Conservation (phyloP, 2,329 filamentous ascomycete genomes). For the Fusarium tuaranense region DNA sequence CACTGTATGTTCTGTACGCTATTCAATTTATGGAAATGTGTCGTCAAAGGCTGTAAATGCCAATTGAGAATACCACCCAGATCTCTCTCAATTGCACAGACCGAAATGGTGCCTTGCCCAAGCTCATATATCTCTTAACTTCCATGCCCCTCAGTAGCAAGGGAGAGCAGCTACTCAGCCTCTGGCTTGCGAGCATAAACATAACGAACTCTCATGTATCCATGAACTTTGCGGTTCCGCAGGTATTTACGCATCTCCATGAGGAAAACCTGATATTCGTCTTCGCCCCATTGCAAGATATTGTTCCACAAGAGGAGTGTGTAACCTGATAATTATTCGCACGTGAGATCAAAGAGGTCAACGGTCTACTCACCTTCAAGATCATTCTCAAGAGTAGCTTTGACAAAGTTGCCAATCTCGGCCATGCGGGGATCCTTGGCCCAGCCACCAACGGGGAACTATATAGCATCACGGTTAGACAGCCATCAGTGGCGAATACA, state of each 20-base stretch:
- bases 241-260: conserved; percentile 13
- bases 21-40: background rate
- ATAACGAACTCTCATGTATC: conserved; percentile 24
- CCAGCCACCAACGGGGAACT: conserved; percentile 41
- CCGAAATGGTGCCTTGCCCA: background rate
- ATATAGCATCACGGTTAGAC: background rate
- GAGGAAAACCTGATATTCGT: conserved; percentile 27
- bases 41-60: background rate
- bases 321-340: conserved; percentile 19
- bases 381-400: conserved; percentile 38
- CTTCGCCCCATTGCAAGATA: conserved; percentile 22
- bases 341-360: rapidly evolving
- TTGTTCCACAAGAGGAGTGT: conserved; percentile 32
- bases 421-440: conserved; percentile 23
- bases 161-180: background rate
- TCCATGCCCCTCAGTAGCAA: background rate
- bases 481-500: background rate
- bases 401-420: conserved; percentile 36
- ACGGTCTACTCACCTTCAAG: conserved; percentile 19
- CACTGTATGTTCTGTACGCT: background rate
- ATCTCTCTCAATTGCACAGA: background rate
- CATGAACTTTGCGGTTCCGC: conserved; percentile 21
- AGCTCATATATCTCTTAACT: background rate
- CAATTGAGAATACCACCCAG: background rate
- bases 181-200: conserved; percentile 25